phyloP scores from a whole-genome alignment of 805 yeast species.

The Saccharomycopsis fibuligera region DNA sequence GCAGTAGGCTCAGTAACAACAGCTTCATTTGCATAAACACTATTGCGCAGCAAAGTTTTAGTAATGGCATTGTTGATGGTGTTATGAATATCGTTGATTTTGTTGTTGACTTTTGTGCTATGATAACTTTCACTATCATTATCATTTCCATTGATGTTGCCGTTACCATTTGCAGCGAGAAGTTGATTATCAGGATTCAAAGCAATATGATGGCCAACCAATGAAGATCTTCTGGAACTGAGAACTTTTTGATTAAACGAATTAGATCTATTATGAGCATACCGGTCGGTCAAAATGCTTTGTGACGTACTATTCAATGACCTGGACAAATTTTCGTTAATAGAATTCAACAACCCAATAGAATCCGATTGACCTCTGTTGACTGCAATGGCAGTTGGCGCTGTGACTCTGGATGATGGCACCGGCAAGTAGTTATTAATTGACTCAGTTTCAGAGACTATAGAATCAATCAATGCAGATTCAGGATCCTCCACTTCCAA shows the following conservation, averaged over 20 bases:
- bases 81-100: slow-evolving; percentile 3
- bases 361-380: neutral
- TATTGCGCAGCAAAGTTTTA: neutral
- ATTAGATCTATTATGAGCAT: slow-evolving; percentile 17
- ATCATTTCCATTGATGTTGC: neutral
- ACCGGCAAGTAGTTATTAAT: slow-evolving; percentile 15
- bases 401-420: slow-evolving; percentile 1
- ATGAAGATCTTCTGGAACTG: slow-evolving; percentile 14
- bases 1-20: neutral
- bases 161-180: neutral
- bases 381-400: neutral
- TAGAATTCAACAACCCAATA: slow-evolving; percentile 12
- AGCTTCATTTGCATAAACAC: neutral
- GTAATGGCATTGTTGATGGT: slow-evolving; percentile 15
- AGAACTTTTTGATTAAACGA: slow-evolving; percentile 19
- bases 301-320: slow-evolving; percentile 7
- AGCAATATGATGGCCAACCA: neutral
- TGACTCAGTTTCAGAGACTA: slow-evolving; percentile 3
- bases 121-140: too few relatives aligned
- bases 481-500: slow-evolving; percentile 3
- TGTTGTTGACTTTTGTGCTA: slow-evolving; percentile 1
- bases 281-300: slow-evolving; percentile 20
- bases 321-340: slow-evolving; percentile 17
- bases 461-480: slow-evolving; percentile 3
- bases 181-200: neutral